phyloP scores from a whole-genome alignment of 495 filamentous ascomycete genomes.

The Trichoderma gamsii region DNA sequence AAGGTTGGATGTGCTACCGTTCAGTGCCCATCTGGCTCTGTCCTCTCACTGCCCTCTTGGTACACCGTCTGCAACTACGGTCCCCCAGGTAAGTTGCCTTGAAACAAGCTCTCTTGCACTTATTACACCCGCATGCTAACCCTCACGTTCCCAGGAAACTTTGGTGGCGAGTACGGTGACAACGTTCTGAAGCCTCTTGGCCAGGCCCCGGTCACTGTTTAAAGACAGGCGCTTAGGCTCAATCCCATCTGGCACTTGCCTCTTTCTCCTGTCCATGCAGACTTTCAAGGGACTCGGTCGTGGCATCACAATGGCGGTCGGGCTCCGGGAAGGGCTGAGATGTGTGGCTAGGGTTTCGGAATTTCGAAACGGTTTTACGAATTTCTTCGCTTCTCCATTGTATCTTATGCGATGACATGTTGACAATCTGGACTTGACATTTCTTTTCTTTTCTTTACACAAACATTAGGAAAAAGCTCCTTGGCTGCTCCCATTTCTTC shows the following conservation, averaged over 20 bases:
- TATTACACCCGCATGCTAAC: slow-evolving; percentile 2
- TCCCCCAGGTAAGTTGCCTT: slow-evolving; percentile 50
- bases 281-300: slow-evolving; percentile 8
- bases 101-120: neutral
- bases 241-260: slow-evolving; percentile 9
- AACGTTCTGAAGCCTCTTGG: slow-evolving; percentile 56
- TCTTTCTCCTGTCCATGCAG: slow-evolving; percentile 10
- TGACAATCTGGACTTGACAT: slow-evolving; percentile 12
- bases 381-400: slow-evolving; percentile 12
- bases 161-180: slow-evolving; percentile 53
- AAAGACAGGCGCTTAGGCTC: slow-evolving; percentile 13
- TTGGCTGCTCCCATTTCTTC: slow-evolving; percentile 4
- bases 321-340: slow-evolving; percentile 9
- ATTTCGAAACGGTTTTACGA: slow-evolving; percentile 7
- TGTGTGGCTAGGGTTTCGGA: slow-evolving; percentile 9
- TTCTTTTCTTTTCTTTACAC: neutral
- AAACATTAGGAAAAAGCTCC: neutral
- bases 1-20: slow-evolving; percentile 68
- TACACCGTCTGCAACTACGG: slow-evolving; percentile 90
- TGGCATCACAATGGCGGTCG: slow-evolving; percentile 3
- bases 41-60: slow-evolving; percentile 36
- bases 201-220: slow-evolving; percentile 24
- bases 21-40: slow-evolving; percentile 43
- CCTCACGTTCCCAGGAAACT: slow-evolving; percentile 51
- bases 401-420: slow-evolving; percentile 11